Evolutionary conservation across 1,284 basidiomycete species (phyloP).

Genomic region (Sporisorium exsertum): DNA sequence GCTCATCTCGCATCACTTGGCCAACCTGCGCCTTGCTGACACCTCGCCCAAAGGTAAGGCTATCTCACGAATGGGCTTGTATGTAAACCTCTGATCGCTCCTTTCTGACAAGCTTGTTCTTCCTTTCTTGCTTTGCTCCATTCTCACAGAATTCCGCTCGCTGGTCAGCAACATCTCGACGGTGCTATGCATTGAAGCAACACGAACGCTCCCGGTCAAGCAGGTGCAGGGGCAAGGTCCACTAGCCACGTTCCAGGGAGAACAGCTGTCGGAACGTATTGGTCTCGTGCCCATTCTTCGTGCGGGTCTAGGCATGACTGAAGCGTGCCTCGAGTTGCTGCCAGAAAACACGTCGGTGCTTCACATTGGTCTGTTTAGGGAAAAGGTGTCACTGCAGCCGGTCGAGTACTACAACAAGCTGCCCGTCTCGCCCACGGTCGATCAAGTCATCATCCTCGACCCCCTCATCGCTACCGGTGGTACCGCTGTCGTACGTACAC

Average conservation of each 20-base stretch:
- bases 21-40: constrained; percentile 55
- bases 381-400: constrained; percentile 88
- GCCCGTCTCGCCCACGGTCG: constrained; percentile 80
- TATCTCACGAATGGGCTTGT: too few relatives aligned
- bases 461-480: constrained; percentile 91
- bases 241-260: constrained; percentile 53
- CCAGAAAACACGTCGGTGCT: constrained; percentile 85
- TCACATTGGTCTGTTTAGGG: constrained; percentile 89
- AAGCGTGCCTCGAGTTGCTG: constrained; percentile 81
- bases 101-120: neutral
- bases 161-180: constrained; percentile 53
- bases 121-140: neutral
- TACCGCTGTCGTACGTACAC: constrained; percentile 77
- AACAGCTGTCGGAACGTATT: constrained; percentile 73
- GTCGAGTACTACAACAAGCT: constrained; percentile 77
- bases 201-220: constrained; percentile 37
- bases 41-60: constrained; percentile 59
- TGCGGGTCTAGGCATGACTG: constrained; percentile 93
- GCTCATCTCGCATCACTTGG: constrained; percentile 57
- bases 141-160: constrained; percentile 50
- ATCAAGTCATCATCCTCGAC: constrained; percentile 86
- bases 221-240: constrained; percentile 58
- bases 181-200: constrained; percentile 56
- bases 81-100: too few relatives aligned
- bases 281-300: constrained; percentile 90